These are phyloP conservation scores for Fagopyrum homotropicum DNA, from an alignment of 148 eudicot species.

Conservation along the genomic window DNA sequence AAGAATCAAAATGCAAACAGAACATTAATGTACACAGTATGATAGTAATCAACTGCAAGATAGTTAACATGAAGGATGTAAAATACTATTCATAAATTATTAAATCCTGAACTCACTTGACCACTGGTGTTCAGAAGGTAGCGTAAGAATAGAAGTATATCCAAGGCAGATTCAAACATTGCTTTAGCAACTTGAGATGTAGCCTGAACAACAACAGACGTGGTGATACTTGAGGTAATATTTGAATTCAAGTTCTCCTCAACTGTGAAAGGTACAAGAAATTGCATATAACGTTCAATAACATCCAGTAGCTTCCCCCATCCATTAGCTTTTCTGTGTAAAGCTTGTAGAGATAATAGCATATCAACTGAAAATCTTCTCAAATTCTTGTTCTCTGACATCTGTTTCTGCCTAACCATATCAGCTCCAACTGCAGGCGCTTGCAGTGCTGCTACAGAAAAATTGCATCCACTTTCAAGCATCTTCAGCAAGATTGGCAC, in stretches of 20 bases:
- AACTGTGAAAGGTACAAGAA: constrained; percentile 66
- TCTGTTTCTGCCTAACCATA: constrained; percentile 63
- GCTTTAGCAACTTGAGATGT: constrained; percentile 81
- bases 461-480: constrained; percentile 57
- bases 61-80: neutral
- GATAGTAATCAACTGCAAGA: neutral
- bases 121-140: constrained; percentile 74
- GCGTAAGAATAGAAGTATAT: constrained; percentile 59
- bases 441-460: constrained; percentile 38
- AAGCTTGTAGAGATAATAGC: constrained; percentile 54
- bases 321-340: constrained; percentile 50
- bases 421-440: constrained; percentile 68
- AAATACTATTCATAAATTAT: neutral
- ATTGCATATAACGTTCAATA: constrained; percentile 61
- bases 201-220: constrained; percentile 55
- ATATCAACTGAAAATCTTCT: constrained; percentile 75
- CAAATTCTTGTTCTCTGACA: constrained; percentile 54
- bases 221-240: constrained; percentile 36
- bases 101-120: constrained; percentile 47
- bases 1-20: constrained; percentile 1
- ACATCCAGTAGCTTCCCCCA: constrained; percentile 77
- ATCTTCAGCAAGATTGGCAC: constrained; percentile 58
- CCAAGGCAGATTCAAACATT: constrained; percentile 82
- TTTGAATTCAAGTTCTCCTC: constrained; percentile 40
- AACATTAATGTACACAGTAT: neutral